Evolutionary conservation across 2,329 filamentous ascomycete genomes (phyloP).

Genomic region (Berkeleyomyces basicola): DNA sequence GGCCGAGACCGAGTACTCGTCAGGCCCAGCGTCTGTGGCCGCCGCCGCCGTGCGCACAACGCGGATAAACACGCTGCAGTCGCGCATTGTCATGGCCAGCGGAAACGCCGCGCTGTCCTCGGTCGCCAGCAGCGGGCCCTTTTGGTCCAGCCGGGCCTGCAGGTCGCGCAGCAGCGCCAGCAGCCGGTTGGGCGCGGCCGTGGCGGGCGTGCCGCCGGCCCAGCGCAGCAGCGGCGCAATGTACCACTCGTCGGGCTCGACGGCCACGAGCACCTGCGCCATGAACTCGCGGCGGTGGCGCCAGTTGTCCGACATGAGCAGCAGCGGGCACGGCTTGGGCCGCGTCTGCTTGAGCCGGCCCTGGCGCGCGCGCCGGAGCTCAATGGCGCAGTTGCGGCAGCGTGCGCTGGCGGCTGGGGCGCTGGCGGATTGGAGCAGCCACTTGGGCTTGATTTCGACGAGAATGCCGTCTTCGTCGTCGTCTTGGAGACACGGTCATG

Average conservation of each 20-base stretch:
- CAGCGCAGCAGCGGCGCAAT: slow-evolving; percentile 11
- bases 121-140: slow-evolving; percentile 27
- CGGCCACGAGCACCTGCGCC: slow-evolving; percentile 17
- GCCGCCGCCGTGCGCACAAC: slow-evolving; percentile 21
- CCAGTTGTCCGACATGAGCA: slow-evolving; percentile 19
- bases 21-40: slow-evolving; percentile 14
- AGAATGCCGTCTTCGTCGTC: slow-evolving; percentile 23
- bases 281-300: slow-evolving; percentile 25
- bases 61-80: slow-evolving; percentile 60
- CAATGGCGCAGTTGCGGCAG: slow-evolving; percentile 58
- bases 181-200: slow-evolving; percentile 18
- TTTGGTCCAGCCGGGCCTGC: slow-evolving; percentile 28
- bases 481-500: slow-evolving; percentile 16
- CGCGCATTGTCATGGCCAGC: slow-evolving; percentile 63
- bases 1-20: slow-evolving; percentile 10
- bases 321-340: slow-evolving; percentile 47
- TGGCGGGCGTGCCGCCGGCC: slow-evolving; percentile 8
- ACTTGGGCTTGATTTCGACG: slow-evolving; percentile 73
- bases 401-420: slow-evolving; percentile 45
- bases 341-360: slow-evolving; percentile 23
- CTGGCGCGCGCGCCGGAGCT: slow-evolving; percentile 23
- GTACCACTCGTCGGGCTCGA: slow-evolving; percentile 14
- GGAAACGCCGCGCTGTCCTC: slow-evolving; percentile 33
- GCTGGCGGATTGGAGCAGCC: slow-evolving; percentile 59
- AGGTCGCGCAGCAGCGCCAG: slow-evolving; percentile 23